Conservation (phyloP, 148 eudicot genomes). For the Silene latifolia region DNA sequence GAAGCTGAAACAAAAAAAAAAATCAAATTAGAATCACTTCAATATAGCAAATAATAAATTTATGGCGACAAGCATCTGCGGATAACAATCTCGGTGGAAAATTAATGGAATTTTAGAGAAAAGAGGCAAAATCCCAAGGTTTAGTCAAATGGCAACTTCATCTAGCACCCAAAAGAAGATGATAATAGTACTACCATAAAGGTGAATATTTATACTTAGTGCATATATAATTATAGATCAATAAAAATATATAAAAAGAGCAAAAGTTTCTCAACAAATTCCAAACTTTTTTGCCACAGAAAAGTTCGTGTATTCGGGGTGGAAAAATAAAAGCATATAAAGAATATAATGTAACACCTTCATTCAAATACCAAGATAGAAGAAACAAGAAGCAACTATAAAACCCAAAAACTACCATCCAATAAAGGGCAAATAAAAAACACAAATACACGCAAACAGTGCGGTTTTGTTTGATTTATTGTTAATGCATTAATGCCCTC, state of each 20-base stretch:
- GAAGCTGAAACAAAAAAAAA: conserved; percentile 10
- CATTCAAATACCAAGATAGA: background rate
- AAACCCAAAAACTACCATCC: background rate
- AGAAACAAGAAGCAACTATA: conserved; percentile 13
- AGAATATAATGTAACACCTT: background rate
- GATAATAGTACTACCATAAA: background rate
- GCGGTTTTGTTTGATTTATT: no score
- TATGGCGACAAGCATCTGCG: background rate
- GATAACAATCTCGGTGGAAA: conserved; percentile 10
- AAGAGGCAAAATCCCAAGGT: background rate
- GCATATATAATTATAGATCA: no score
- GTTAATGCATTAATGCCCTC: no score
- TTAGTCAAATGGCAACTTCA: conserved; percentile 10
- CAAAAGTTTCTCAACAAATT: conserved; percentile 2
- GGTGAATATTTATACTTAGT: conserved; percentile 5
- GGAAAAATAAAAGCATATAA: conserved; percentile 9
- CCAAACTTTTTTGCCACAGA: conserved; percentile 10
- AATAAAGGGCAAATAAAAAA: background rate
- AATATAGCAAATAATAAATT: background rate
- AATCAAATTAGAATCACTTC: conserved; percentile 18
- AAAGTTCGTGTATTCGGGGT: background rate
- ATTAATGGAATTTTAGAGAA: background rate
- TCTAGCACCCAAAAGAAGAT: conserved; percentile 10
- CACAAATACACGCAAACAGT: no score
- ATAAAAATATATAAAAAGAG: background rate